Percentiles rank a stretch among this genome's conserved stretches.
Conservation (phyloP, 441 rosid species). For the Metrosideros polymorpha region DNA sequence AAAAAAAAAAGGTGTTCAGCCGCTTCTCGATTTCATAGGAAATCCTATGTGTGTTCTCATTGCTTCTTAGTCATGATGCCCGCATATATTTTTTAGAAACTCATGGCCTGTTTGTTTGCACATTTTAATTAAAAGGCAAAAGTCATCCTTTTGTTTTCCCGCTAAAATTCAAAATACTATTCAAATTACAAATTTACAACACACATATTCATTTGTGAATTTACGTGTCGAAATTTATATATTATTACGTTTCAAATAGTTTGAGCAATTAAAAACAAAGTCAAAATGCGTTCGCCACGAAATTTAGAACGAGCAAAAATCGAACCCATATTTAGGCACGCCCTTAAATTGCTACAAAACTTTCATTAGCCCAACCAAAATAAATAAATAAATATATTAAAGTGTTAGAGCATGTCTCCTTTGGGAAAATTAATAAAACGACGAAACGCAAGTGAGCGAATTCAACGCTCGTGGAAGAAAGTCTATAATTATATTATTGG, state of each 20-base stretch:
- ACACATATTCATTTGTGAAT: too few relatives aligned
- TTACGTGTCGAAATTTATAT: too few relatives aligned
- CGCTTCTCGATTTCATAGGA: too few relatives aligned
- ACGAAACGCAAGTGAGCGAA: background rate
- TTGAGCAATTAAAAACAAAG: background rate
- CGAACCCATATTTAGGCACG: background rate
- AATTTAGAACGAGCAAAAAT: background rate
- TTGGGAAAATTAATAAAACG: background rate
- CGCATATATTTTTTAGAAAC: too few relatives aligned
- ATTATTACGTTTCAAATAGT: background rate
- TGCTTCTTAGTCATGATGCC: too few relatives aligned
- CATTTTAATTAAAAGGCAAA: too few relatives aligned
- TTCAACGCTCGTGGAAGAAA: background rate
- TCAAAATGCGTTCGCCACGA: background rate
- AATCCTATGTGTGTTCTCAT: too few relatives aligned
- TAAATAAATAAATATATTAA: rapidly evolving
- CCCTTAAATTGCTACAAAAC: background rate
- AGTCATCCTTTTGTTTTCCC: too few relatives aligned
- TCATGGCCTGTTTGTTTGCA: too few relatives aligned
- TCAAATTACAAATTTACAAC: too few relatives aligned
- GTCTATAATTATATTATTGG: background rate
- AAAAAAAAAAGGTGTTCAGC: too few relatives aligned
- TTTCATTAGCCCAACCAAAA: background rate
- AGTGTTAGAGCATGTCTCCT: background rate
- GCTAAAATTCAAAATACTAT: too few relatives aligned